A percentile compares a stretch with the other conserved stretches of the same genome.
These are phyloP conservation scores for Cercospora sp. DNA, from an alignment of 2,329 filamentous ascomycete species.

Conservation along the genomic window DNA sequence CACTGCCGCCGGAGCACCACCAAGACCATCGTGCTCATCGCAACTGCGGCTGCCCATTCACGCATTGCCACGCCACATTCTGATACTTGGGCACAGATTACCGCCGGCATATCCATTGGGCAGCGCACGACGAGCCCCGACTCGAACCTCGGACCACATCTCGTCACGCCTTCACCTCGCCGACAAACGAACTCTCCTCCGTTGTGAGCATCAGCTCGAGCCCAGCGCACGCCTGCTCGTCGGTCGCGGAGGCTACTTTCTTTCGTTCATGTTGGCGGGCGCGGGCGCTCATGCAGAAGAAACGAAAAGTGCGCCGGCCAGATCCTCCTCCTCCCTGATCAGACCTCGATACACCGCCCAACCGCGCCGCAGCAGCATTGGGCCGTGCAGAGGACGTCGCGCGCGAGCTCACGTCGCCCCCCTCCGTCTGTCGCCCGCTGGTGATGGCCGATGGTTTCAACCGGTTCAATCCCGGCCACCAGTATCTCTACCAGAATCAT, in stretches of 20 bases:
- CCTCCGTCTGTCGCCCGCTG: slow-evolving; percentile 37
- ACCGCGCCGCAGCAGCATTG: slow-evolving; percentile 26
- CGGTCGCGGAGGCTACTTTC: slow-evolving; percentile 17
- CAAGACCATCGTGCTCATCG: slow-evolving; percentile 3
- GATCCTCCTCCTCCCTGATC: slow-evolving; percentile 46
- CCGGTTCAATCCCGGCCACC: slow-evolving; percentile 60
- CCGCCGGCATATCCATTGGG: slow-evolving; percentile 13
- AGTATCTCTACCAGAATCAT: slow-evolving; percentile 58
- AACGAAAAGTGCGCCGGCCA: slow-evolving; percentile 50
- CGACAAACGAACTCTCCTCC: slow-evolving; percentile 3
- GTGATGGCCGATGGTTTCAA: slow-evolving; percentile 70
- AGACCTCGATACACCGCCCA: slow-evolving; percentile 23
- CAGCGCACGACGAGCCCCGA: slow-evolving; percentile 4
- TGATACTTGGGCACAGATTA: slow-evolving; percentile 4
- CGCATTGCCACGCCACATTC: slow-evolving; percentile 8
- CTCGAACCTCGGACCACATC: slow-evolving; percentile 7
- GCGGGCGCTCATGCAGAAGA: slow-evolving; percentile 50
- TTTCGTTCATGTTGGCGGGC: slow-evolving; percentile 38
- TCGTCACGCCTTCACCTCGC: slow-evolving; percentile 7
- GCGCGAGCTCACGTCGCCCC: slow-evolving; percentile 20
- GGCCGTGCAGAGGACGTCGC: slow-evolving; percentile 17
- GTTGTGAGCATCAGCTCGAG: background rate
- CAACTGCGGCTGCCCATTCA: background rate
- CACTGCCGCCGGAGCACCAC: background rate
- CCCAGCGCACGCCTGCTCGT: background rate